A percentile compares a stretch with the other conserved stretches of the same genome.
These are phyloP conservation scores for Botrytis cinerea DNA, from an alignment of 2,329 filamentous ascomycete genomes.

Conservation along the genomic window DNA sequence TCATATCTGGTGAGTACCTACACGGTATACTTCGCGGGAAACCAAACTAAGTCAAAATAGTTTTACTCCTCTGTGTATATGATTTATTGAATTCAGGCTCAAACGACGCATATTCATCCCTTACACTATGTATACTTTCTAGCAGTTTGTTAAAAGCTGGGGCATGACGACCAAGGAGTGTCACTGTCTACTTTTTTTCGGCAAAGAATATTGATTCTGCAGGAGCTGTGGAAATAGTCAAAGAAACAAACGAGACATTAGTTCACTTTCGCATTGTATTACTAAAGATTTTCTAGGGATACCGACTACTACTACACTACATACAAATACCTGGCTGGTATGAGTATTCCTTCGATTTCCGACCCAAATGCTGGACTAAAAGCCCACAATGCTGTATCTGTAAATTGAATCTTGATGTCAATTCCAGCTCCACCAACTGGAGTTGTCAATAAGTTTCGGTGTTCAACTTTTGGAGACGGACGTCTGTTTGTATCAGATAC, in stretches of 20 bases:
- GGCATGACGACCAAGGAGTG: not conserved
- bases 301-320: slow-evolving; percentile 43
- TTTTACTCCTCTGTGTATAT: not conserved
- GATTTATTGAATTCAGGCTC: not conserved
- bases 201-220: not conserved
- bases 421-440: slow-evolving; percentile 43
- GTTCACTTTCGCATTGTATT: slow-evolving; percentile 36
- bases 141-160: slow-evolving; percentile 3
- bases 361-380: slow-evolving; percentile 44
- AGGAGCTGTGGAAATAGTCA: not conserved
- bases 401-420: slow-evolving; percentile 40
- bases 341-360: slow-evolving; percentile 44
- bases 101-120: not conserved
- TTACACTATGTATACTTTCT: not conserved
- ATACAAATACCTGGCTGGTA: slow-evolving; percentile 41
- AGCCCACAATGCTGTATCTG: slow-evolving; percentile 45
- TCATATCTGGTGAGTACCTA: not conserved
- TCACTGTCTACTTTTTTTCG: not conserved
- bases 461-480: slow-evolving; percentile 45
- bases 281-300: slow-evolving; percentile 28
- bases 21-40: not conserved
- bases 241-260: not conserved
- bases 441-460: slow-evolving; percentile 43
- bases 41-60: not conserved
- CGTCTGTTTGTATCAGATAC: slow-evolving; percentile 40